phyloP scores from a whole-genome alignment of 2,329 filamentous ascomycete genomes.

The Catunica adiposa region DNA sequence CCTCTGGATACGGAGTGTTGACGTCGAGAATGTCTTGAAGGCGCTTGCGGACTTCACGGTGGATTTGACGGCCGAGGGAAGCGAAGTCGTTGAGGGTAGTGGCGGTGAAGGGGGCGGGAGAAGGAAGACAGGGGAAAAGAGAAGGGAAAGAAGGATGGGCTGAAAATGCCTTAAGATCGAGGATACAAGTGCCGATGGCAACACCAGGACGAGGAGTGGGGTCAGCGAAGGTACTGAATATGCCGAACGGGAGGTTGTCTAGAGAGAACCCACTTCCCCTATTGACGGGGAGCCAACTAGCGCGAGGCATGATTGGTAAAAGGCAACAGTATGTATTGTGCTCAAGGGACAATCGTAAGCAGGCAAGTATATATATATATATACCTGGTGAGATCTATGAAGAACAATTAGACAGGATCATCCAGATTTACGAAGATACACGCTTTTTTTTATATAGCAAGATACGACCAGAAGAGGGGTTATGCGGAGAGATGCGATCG shows the following conservation, averaged over 20 bases:
- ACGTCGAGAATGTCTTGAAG: slow-evolving; percentile 42
- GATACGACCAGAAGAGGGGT: no score
- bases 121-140: slow-evolving; percentile 7
- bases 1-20: slow-evolving; percentile 24
- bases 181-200: slow-evolving; percentile 49
- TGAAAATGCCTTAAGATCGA: slow-evolving; percentile 35
- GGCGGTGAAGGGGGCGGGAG: not conserved
- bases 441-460: no score
- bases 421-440: no score
- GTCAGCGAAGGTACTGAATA: slow-evolving; percentile 44
- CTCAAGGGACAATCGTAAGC: no score
- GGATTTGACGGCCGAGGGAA: slow-evolving; percentile 45
- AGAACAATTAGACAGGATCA: no score
- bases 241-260: slow-evolving; percentile 59
- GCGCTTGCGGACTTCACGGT: slow-evolving; percentile 48
- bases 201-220: slow-evolving; percentile 43
- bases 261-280: slow-evolving; percentile 40
- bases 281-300: slow-evolving; percentile 18
- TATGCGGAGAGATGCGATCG: not conserved
- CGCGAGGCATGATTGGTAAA: not conserved
- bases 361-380: no score
- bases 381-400: no score
- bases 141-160: slow-evolving; percentile 13
- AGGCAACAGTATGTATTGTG: no score
- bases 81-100: slow-evolving; percentile 52